Percentiles rank a stretch among this genome's conserved stretches.
phyloP scores from a whole-genome alignment of 1,284 basidiomycete genomes.

The Puccinia triticina region DNA sequence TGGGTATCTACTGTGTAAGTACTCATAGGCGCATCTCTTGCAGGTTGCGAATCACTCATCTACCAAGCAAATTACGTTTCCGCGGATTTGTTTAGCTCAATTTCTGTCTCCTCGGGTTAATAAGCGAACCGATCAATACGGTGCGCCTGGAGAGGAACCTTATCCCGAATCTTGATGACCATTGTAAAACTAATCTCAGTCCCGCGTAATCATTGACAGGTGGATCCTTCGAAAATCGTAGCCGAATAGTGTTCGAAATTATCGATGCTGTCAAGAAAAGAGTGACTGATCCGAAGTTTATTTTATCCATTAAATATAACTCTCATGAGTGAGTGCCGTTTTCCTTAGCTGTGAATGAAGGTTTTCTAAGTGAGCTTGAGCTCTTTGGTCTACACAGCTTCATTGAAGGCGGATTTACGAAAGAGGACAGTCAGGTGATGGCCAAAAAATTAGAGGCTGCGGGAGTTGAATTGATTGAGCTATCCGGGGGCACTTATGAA shows the following conservation, averaged over 20 bases:
- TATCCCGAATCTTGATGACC: neutral
- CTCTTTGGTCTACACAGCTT: constrained; percentile 58
- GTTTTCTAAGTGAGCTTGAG: neutral
- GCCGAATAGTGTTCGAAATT: constrained; percentile 61
- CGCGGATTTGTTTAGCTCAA: constrained; percentile 47
- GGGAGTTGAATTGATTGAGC: constrained; percentile 65
- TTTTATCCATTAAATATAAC: constrained; percentile 65
- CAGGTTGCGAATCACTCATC: neutral
- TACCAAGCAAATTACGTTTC: neutral
- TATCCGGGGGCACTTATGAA: constrained; percentile 64
- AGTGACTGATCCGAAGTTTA: constrained; percentile 61
- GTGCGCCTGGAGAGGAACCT: neutral
- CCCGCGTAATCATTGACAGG: constrained; percentile 41
- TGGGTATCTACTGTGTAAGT: constrained; percentile 56
- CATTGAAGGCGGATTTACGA: constrained; percentile 61
- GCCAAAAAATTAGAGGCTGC: constrained; percentile 63
- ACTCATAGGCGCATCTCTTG: neutral
- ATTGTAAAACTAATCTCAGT: neutral
- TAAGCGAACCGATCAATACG: constrained; percentile 62
- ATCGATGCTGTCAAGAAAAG: constrained; percentile 60
- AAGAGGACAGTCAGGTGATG: constrained; percentile 63
- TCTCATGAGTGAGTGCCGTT: constrained; percentile 57
- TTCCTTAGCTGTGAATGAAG: constrained; percentile 25
- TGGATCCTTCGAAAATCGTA: constrained; percentile 62
- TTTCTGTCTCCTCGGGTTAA: constrained; percentile 60